Conservation (phyloP, 2,329 filamentous ascomycete genomes). For the Aspergillus sp. region DNA sequence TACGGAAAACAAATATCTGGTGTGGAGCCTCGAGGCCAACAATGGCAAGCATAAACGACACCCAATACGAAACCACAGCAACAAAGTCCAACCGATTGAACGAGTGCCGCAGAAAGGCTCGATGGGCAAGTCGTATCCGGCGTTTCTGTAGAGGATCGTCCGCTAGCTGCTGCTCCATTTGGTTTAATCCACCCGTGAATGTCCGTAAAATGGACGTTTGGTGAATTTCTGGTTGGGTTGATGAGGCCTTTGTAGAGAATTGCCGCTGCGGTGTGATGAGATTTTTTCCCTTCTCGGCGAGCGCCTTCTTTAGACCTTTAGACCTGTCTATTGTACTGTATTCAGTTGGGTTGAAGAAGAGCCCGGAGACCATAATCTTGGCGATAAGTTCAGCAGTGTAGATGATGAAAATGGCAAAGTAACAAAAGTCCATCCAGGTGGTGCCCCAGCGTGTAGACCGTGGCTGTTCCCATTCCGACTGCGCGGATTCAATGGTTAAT, state of each 20-base stretch:
- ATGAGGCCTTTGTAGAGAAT: slow-evolving; percentile 63
- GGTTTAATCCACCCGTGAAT: slow-evolving; percentile 75
- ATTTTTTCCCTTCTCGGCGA: slow-evolving; percentile 75
- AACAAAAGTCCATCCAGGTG: slow-evolving; percentile 71
- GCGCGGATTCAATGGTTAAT: slow-evolving; percentile 80
- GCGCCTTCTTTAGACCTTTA: slow-evolving; percentile 72
- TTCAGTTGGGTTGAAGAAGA: slow-evolving; percentile 86
- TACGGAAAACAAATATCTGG: slow-evolving; percentile 88
- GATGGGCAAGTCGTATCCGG: slow-evolving; percentile 80
- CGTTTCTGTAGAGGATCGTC: slow-evolving; percentile 75
- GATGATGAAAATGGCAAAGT: slow-evolving; percentile 81
- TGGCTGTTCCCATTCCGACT: slow-evolving; percentile 67
- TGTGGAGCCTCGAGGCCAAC: slow-evolving; percentile 69
- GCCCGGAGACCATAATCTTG: slow-evolving; percentile 88
- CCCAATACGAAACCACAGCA: slow-evolving; percentile 94
- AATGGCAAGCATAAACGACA: slow-evolving; percentile 76
- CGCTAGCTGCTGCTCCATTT: slow-evolving; percentile 60
- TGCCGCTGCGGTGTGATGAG: slow-evolving; percentile 83
- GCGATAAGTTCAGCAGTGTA: slow-evolving; percentile 86
- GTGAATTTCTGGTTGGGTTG: slow-evolving; percentile 43
- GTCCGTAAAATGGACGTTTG: slow-evolving; percentile 69
- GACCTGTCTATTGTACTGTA: slow-evolving; percentile 88
- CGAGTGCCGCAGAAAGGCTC: slow-evolving; percentile 90
- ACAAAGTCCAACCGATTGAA: slow-evolving; percentile 97
- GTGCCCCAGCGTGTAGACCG: slow-evolving; percentile 69